Evolutionary conservation across 2,329 filamentous ascomycete genomes (phyloP).

Genomic region (Plenodomus biglobosus): DNA sequence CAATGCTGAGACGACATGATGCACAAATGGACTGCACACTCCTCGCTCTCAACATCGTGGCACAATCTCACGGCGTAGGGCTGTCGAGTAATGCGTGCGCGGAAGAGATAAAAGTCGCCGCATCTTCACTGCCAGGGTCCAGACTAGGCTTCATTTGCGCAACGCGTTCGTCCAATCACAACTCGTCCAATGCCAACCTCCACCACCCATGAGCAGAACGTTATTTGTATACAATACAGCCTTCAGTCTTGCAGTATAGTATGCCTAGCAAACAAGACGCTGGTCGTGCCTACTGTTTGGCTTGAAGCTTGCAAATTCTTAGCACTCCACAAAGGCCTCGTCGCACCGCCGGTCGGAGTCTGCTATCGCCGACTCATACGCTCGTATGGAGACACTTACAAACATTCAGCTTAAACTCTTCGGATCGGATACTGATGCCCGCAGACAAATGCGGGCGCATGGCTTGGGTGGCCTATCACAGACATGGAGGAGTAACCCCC

Average conservation of each 20-base stretch:
- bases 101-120: conserved; percentile 35
- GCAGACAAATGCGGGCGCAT: not conserved
- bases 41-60: conserved; percentile 37
- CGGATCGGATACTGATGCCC: not conserved
- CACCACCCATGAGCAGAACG: not conserved
- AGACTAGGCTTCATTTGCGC: conserved; percentile 22
- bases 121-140: conserved; percentile 21
- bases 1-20: conserved; percentile 37
- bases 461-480: not conserved
- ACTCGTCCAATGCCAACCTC: conserved; percentile 1
- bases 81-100: conserved; percentile 5
- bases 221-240: no score
- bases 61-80: conserved; percentile 1
- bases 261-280: no score
- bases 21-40: conserved; percentile 34
- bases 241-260: no score
- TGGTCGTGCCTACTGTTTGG: no score
- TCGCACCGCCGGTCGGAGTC: no score
- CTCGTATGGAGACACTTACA: not conserved
- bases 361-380: not conserved
- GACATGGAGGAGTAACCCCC: not conserved
- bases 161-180: conserved; percentile 24
- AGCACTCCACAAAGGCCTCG: no score
- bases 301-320: no score
- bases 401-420: not conserved